Evolutionary conservation across 371 early-diverging fungal species (phyloP).

Genomic region (Mucor saturninus): DNA sequence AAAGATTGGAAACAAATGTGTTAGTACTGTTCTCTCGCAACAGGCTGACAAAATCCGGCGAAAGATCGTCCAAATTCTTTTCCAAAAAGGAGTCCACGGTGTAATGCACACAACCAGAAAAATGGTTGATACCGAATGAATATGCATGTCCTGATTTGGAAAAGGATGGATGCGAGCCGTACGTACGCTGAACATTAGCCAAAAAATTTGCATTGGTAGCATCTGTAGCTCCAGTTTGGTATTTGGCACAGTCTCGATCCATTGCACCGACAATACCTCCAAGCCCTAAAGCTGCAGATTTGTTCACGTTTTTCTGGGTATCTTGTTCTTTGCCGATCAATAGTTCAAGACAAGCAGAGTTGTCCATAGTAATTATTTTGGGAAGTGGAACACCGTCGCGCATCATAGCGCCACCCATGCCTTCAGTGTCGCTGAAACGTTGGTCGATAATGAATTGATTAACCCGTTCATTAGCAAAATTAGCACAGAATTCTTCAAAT

Average conservation of each 20-base stretch:
- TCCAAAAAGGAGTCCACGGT: slow-evolving; percentile 68
- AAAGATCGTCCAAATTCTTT: slow-evolving; percentile 71
- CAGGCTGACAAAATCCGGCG: slow-evolving; percentile 78
- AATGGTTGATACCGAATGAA: slow-evolving; percentile 76
- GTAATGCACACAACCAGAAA: slow-evolving; percentile 65
- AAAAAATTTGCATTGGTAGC: slow-evolving; percentile 52
- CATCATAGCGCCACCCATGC: slow-evolving; percentile 29
- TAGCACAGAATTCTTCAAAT: slow-evolving; percentile 82
- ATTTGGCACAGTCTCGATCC: slow-evolving; percentile 53
- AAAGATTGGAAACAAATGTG: slow-evolving; percentile 78
- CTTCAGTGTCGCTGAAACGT: slow-evolving; percentile 59
- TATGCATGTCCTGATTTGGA: slow-evolving; percentile 42
- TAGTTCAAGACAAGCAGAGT: slow-evolving; percentile 66
- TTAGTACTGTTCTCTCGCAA: slow-evolving; percentile 72
- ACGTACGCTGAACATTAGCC: slow-evolving; percentile 35
- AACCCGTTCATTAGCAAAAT: slow-evolving; percentile 86
- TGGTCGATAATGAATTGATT: slow-evolving; percentile 76
- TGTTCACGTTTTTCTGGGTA: slow-evolving; percentile 22
- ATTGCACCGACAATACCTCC: slow-evolving; percentile 72
- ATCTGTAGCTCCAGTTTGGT: slow-evolving; percentile 44
- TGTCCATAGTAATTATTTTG: slow-evolving; percentile 60
- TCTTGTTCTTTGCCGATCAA: slow-evolving; percentile 48
- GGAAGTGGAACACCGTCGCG: slow-evolving; percentile 52
- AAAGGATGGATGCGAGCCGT: slow-evolving; percentile 42
- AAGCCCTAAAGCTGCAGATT: slow-evolving; percentile 43